Evolutionary conservation across 2,329 filamentous ascomycete genomes (phyloP), one percentile per base, ranked within the genome.

Genomic region (Nigrospora osmanthi): DNA sequence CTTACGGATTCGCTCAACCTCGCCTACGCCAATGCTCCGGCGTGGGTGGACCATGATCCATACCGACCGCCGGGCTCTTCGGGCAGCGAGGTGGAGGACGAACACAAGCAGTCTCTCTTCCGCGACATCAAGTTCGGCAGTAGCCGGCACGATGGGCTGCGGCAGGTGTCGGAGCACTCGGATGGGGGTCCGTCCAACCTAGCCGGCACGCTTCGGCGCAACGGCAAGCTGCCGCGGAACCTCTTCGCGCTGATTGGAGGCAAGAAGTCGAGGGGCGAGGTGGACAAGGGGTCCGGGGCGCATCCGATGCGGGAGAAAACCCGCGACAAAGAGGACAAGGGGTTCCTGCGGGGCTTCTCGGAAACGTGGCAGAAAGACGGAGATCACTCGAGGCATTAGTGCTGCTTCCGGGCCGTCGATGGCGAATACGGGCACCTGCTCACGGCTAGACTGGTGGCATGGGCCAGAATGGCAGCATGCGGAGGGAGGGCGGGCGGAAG

Each of bases 11-110:
- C 61, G 28, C 52, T 63, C 43, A 64, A 54, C 30, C 47, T 61
- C 11, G 62, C 68, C 7, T 65, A 66, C 40, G 64, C 60, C n/a
- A 62, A 59, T 52, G 54, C 46, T 43, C 42, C 54, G 7, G 50
- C 59, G 15, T 67, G 63, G 62, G 49, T 57, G 23, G 65, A 69
- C 15, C 56, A 58, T 38, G 61, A 67, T 42, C 47, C 53, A 10
- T 61, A 58, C 23, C 58, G 58, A 0, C 62, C 72, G 4, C 72
- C 74, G 0, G 72, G 72, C 1, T 77, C 73, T 13, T 75, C 75
- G 1, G 73, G 72, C 13, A 77, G 73, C 50, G 75, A 78, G 12
- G 47, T 58, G 34, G 68, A 70, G 14, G 47, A 49, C 11, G 46
- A 47, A 4, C 34, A 33, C 11, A 53, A 54, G 23, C 54, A 46